Percentiles rank a stretch among this genome's conserved stretches.
phyloP scores from a whole-genome alignment of 2,329 filamentous ascomycete genomes.

The Penicillium sp. region DNA sequence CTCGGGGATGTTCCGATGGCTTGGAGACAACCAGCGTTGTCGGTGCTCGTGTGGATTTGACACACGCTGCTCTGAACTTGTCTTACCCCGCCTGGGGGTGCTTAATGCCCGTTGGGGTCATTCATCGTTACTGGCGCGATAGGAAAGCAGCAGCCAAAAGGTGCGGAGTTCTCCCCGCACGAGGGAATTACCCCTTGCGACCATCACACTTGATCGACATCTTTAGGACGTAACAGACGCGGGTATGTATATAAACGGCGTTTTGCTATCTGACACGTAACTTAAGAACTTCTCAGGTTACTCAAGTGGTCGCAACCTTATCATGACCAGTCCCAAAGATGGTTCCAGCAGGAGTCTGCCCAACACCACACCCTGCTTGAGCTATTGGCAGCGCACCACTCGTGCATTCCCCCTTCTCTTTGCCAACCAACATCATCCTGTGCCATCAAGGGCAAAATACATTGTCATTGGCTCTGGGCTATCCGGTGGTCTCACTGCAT shows the following conservation, averaged over 20 bases:
- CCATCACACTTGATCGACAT: neutral
- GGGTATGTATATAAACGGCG: slow-evolving; percentile 35
- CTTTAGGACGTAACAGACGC: too few species aligned
- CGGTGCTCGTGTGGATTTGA: neutral
- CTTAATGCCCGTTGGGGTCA: neutral
- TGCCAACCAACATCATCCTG: slow-evolving; percentile 7
- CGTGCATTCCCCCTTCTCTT: slow-evolving; percentile 21
- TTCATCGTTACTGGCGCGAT: neutral
- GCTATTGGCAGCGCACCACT: slow-evolving; percentile 36
- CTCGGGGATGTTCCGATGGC: slow-evolving; percentile 4
- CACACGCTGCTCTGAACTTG: too few species aligned
- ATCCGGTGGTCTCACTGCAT: slow-evolving; percentile 21
- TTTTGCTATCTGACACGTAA: slow-evolving; percentile 27
- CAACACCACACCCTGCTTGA: slow-evolving; percentile 33
- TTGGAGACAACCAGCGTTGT: neutral
- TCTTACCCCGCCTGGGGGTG: neutral
- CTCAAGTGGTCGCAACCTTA: neutral
- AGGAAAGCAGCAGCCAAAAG: neutral
- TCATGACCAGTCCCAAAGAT: neutral
- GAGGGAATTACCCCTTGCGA: neutral
- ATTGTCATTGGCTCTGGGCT: slow-evolving; percentile 26
- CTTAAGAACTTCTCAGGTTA: too few species aligned
- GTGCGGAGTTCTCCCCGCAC: slow-evolving; percentile 7
- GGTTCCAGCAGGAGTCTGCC: slow-evolving; percentile 26
- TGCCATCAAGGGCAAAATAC: slow-evolving; percentile 15